These are phyloP conservation scores for Biscogniauxia marginata DNA, from an alignment of 2,329 filamentous ascomycete species.

Conservation along the genomic window DNA sequence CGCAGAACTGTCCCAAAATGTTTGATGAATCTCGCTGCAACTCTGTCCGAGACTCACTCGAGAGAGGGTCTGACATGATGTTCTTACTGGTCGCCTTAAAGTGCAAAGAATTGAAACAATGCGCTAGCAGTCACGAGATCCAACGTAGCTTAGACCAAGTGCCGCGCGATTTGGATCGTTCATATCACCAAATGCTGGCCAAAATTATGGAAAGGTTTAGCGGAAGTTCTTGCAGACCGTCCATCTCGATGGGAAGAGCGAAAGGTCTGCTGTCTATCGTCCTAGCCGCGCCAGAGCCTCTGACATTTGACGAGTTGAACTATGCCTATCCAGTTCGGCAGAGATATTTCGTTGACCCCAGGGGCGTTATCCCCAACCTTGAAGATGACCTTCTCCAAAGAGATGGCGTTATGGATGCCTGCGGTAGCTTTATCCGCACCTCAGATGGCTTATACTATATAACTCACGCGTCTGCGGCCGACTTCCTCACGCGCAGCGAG, in stretches of 20 bases:
- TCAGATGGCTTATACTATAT: slow-evolving; percentile 7
- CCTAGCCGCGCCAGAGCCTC: slow-evolving; percentile 7
- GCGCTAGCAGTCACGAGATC: too few relatives aligned
- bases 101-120: too few relatives aligned
- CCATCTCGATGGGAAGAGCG: slow-evolving; percentile 6
- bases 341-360: too few relatives aligned
- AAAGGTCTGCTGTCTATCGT: slow-evolving; percentile 11
- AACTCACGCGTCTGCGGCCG: slow-evolving; percentile 6
- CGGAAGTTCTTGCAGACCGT: slow-evolving; percentile 2
- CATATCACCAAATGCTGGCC: slow-evolving; percentile 8
- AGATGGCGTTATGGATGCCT: slow-evolving; percentile 5
- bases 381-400: slow-evolving; percentile 2
- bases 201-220: too few relatives aligned
- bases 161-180: too few relatives aligned
- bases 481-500: slow-evolving; percentile 6
- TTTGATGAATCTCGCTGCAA: slow-evolving; percentile 4
- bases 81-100: too few relatives aligned
- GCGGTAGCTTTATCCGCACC: slow-evolving; percentile 6
- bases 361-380: neutral
- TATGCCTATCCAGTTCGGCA: slow-evolving; percentile 5
- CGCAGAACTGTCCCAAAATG: slow-evolving; percentile 4
- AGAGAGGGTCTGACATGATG: neutral
- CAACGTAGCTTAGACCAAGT: too few relatives aligned
- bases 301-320: slow-evolving; percentile 5
- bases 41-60: slow-evolving; percentile 6